Base-by-base conservation (phyloP, 2,329 filamentous ascomycete genomes). In the Diaporthe helianthi region DNA sequence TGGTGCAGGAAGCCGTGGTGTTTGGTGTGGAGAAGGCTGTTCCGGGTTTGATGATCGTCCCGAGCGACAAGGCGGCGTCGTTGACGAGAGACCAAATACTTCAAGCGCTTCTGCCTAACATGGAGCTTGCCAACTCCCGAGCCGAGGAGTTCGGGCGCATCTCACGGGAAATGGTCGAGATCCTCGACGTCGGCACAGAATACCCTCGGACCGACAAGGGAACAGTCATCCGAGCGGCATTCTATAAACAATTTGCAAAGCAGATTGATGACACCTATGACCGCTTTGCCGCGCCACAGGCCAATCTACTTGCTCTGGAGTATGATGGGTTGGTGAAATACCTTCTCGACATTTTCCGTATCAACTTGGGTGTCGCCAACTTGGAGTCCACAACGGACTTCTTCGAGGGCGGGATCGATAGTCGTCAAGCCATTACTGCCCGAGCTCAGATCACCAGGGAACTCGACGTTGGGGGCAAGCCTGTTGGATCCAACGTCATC, bases 1-100 rank as follows among this genome's bases (percentile, higher is more conserved):
- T 84, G 0, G 85, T 90, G 0, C 79, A 83, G 19, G 89, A 90
- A 69, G 84, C 84, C 0, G 79, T 89, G 3, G 83, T 89, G 0
- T 89, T 90, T 71, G 88, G 88, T 0, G 81, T 83, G 1, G 86
- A 84, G 10, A 82, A 81, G 58, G 79, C 83, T 0, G 80, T 84
- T 33, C 85, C 86, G 0, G 88, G 87, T 1, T 73, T 89, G 13
- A 73, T 89, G 13, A 78, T 90, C 15, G 78, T 90, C 26, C 82
- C 84, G 31, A 80, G 82, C 13, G 81, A 84, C 24, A 78, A 78
- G 2, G 82, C 82, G 0, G 75, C 76, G 0, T 72, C 80, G 0
- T 24, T 54, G 19, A 36, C 60, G 1, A 76, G 84, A 3, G 76
- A 82, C 0, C 81, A 87, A 12, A 79, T 85, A 24, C 74, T 89